Evolutionary conservation across 192 early-diverging fungal species (phyloP).

Genomic region (Coemansia reversa): DNA sequence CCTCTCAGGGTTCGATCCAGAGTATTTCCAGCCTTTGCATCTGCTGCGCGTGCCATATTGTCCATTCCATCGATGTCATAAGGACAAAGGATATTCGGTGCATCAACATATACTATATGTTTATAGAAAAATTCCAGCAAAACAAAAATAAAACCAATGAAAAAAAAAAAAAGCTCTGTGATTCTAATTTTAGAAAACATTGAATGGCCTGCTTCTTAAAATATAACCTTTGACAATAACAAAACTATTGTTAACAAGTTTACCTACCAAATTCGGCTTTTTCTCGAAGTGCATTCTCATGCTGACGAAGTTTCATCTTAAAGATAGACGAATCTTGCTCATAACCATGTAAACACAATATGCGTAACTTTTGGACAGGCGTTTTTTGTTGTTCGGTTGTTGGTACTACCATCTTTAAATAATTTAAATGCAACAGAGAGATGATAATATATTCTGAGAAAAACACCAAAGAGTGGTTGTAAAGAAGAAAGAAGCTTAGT

Average conservation of each 20-base stretch:
- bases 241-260: no score
- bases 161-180: not conserved
- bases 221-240: no score
- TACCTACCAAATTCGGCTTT: conserved; percentile 43
- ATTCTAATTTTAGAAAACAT: no score
- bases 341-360: conserved; percentile 55
- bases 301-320: conserved; percentile 32
- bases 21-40: conserved; percentile 16
- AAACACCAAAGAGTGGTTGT: no score
- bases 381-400: no score
- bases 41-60: conserved; percentile 31
- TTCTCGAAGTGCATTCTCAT: conserved; percentile 19
- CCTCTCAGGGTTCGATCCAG: conserved; percentile 19
- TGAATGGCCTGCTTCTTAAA: not conserved
- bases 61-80: conserved; percentile 45
- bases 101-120: conserved; percentile 39
- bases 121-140: no score
- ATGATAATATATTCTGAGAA: not conserved
- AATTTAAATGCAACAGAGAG: not conserved
- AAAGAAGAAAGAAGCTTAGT: no score
- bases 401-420: not conserved
- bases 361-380: conserved; percentile 19
- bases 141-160: not conserved
- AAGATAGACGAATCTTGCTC: conserved; percentile 48
- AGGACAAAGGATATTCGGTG: conserved; percentile 37